phyloP scores from a whole-genome alignment of 2,329 filamentous ascomycete species.

The Fusarium fujikuroi region DNA sequence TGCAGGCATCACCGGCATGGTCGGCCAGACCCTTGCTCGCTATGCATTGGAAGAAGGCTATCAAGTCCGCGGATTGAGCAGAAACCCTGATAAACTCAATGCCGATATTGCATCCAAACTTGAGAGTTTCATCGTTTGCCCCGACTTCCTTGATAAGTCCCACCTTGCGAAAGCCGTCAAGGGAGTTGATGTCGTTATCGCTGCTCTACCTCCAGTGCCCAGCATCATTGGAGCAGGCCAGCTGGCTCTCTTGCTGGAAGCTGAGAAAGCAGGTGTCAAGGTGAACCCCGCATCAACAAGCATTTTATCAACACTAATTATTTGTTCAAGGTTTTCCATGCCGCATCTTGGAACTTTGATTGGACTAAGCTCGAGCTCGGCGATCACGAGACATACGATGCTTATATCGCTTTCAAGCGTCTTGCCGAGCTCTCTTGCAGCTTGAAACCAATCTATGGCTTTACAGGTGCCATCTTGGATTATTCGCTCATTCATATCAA shows the following conservation, averaged over 20 bases:
- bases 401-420: conserved; percentile 12
- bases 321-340: background rate
- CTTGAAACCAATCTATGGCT: background rate
- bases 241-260: background rate
- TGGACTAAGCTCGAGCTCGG: conserved; percentile 8
- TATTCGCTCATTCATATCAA: conserved; percentile 11
- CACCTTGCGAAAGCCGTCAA: background rate
- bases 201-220: background rate
- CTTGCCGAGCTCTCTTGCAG: conserved; percentile 2
- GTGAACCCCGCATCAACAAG: background rate
- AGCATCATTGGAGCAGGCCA: conserved; percentile 6
- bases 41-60: background rate
- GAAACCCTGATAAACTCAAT: background rate
- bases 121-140: background rate
- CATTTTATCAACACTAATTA: background rate
- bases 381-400: conserved; percentile 9
- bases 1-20: conserved; percentile 10
- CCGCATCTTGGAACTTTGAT: conserved; percentile 7
- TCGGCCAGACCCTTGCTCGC: conserved; percentile 5
- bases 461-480: background rate
- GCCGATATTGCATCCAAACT: background rate
- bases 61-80: background rate
- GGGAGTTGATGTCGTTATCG: background rate
- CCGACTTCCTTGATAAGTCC: background rate
- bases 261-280: conserved; percentile 14